Percentiles rank a stretch among this genome's conserved stretches.
Conservation (phyloP, 345 rosid genomes). For the Gynandropsis gynandra region DNA sequence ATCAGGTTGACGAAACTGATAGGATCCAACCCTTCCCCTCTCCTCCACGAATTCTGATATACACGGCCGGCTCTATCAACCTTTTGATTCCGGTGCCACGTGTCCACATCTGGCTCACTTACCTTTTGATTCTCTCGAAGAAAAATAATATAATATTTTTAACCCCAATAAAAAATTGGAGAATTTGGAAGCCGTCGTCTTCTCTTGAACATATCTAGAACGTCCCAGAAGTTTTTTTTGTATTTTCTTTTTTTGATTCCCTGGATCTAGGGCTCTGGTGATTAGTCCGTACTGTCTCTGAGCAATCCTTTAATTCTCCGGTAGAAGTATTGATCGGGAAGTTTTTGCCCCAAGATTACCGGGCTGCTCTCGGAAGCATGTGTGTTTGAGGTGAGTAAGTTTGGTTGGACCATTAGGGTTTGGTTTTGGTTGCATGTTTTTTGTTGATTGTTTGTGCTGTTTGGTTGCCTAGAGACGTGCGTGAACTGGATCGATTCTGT, state of each 20-base stretch:
- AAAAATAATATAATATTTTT: slow-evolving; percentile 18
- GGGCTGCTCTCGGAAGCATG: slow-evolving; percentile 19
- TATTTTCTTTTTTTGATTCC: slow-evolving; percentile 10
- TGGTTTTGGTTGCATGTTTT: background rate
- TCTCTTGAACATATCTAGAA: slow-evolving; percentile 36
- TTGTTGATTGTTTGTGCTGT: slow-evolving; percentile 11
- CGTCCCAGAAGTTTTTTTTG: slow-evolving; percentile 22
- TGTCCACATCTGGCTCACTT: slow-evolving; percentile 32
- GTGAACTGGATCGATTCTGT: slow-evolving; percentile 1
- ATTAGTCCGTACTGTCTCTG: too few species aligned
- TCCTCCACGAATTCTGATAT: slow-evolving; percentile 85
- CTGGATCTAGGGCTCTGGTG: too few species aligned
- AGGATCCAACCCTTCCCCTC: slow-evolving; percentile 54
- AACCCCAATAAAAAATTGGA: background rate
- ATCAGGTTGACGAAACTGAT: slow-evolving; percentile 51
- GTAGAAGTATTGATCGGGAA: background rate
- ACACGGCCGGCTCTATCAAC: slow-evolving; percentile 25
- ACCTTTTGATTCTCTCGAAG: slow-evolving; percentile 23
- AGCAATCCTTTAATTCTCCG: slow-evolving; percentile 5
- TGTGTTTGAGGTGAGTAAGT: slow-evolving; percentile 32
- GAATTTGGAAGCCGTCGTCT: slow-evolving; percentile 20
- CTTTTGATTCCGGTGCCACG: slow-evolving; percentile 48
- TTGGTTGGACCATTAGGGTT: slow-evolving; percentile 14
- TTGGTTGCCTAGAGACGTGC: slow-evolving; percentile 21
- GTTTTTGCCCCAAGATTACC: slow-evolving; percentile 16